Percentiles rank a stretch among this genome's conserved stretches.
Evolutionary conservation across 169 alveolate genomes (phyloP).

Genomic region (Pseudocohnilembus persalinus): DNA sequence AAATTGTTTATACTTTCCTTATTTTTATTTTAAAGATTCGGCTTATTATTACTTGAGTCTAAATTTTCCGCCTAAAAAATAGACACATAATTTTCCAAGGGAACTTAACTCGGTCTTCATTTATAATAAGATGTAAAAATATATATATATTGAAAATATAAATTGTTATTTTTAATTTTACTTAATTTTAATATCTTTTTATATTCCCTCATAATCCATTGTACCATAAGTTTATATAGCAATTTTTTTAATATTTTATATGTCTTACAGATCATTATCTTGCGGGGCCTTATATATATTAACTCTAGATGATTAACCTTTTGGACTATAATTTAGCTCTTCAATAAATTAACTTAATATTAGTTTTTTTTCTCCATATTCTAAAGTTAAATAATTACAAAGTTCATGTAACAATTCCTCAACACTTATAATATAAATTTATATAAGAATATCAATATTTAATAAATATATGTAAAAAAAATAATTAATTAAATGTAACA

Average conservation of each 20-base stretch:
- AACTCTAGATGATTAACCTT: neutral
- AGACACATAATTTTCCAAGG: neutral
- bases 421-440: neutral
- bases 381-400: neutral
- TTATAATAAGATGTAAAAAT: too few species aligned
- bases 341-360: too few species aligned
- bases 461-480: too few species aligned
- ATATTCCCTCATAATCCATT: neutral
- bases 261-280: neutral
- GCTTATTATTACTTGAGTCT: neutral
- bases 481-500: too few species aligned
- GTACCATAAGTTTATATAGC: neutral
- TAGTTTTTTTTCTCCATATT: neutral
- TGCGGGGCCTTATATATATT: neutral
- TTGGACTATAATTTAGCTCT: neutral
- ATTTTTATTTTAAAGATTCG: neutral
- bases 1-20: slow-evolving; percentile 5
- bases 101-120: neutral
- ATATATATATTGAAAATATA: too few species aligned
- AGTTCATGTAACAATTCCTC: neutral
- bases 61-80: neutral
- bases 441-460: too few species aligned
- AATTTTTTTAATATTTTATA: too few species aligned
- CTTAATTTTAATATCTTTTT: neutral
- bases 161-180: too few species aligned